Percentiles rank a stretch among this genome's conserved stretches.
phyloP scores from a whole-genome alignment of 495 filamentous ascomycete genomes.

The Aspergillus cristatus region DNA sequence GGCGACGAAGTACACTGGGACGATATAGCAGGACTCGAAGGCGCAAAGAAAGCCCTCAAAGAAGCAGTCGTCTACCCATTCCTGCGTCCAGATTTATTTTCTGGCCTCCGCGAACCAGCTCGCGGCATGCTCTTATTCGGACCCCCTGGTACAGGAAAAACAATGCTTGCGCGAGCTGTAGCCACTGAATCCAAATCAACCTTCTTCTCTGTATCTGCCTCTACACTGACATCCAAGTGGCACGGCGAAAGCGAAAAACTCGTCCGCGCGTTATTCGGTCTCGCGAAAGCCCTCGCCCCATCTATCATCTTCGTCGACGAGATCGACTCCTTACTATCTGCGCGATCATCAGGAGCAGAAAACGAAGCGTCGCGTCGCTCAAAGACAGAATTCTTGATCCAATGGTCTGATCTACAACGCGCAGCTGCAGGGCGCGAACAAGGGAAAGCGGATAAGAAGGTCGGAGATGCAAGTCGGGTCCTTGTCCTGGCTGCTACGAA shows the following conservation, averaged over 20 bases:
- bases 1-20: conserved; percentile 95
- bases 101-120: conserved; percentile 88
- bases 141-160: conserved; percentile 94
- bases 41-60: conserved; percentile 85
- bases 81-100: conserved; percentile 89
- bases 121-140: conserved; percentile 95
- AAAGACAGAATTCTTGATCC: conserved; percentile 96
- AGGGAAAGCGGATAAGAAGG: conserved; percentile 52
- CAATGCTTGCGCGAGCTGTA: conserved; percentile 92
- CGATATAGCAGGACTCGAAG: conserved; percentile 85
- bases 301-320: conserved; percentile 99
- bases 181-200: conserved; percentile 92
- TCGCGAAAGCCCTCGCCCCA: conserved; percentile 84
- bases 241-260: conserved; percentile 96
- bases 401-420: conserved; percentile 89
- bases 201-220: conserved; percentile 95
- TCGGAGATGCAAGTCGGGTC: conserved; percentile 84
- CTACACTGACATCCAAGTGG: conserved; percentile 90
- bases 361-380: conserved; percentile 90
- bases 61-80: conserved; percentile 98
- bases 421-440: conserved; percentile 82
- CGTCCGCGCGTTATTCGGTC: conserved; percentile 81
- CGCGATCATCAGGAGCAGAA: conserved; percentile 73
- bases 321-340: conserved; percentile 88
- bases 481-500: conserved; percentile 95